These are phyloP conservation scores for Cyclotella atomus DNA, from an alignment of 108 stramenopile species.

Conservation along the genomic window DNA sequence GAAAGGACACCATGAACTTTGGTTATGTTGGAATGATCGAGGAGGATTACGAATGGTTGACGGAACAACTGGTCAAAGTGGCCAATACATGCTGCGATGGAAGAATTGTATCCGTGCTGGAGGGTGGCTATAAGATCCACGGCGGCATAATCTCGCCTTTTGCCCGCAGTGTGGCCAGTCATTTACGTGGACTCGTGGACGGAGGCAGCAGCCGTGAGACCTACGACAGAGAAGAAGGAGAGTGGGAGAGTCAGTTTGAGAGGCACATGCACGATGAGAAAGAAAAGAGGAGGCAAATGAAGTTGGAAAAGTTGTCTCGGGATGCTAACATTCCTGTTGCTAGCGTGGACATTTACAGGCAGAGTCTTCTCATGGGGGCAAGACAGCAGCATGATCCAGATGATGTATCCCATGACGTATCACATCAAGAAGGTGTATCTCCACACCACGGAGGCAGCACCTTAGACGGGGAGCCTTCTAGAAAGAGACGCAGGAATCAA, in stretches of 20 bases:
- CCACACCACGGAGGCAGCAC: too few relatives aligned
- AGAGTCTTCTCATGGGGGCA: constrained; percentile 24
- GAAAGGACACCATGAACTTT: constrained; percentile 91
- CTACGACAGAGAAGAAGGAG: constrained; percentile 73
- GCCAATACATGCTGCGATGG: constrained; percentile 96
- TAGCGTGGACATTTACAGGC: constrained; percentile 12
- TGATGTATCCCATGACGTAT: constrained; percentile 43
- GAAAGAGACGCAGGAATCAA: constrained; percentile 78
- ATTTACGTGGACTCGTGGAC: constrained; percentile 85
- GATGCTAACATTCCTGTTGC: too few relatives aligned
- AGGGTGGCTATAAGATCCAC: constrained; percentile 98
- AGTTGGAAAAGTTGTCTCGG: constrained; percentile 65
- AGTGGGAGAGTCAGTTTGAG: constrained; percentile 90
- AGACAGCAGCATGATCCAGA: constrained; percentile 31
- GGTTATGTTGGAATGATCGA: constrained; percentile 96
- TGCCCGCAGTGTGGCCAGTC: constrained; percentile 87
- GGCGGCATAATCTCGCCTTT: constrained; percentile 90
- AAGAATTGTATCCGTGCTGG: constrained; percentile 92
- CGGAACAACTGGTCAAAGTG: constrained; percentile 90
- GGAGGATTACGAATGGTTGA: constrained; percentile 98
- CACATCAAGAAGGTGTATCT: too few relatives aligned
- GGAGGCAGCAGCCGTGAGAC: constrained; percentile 81
- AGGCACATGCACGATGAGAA: constrained; percentile 81
- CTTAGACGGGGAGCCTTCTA: constrained; percentile 53
- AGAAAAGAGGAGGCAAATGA: constrained; percentile 82